These are phyloP conservation scores for Excoecaria agallocha DNA, from an alignment of 345 rosid genomes.

Conservation along the genomic window DNA sequence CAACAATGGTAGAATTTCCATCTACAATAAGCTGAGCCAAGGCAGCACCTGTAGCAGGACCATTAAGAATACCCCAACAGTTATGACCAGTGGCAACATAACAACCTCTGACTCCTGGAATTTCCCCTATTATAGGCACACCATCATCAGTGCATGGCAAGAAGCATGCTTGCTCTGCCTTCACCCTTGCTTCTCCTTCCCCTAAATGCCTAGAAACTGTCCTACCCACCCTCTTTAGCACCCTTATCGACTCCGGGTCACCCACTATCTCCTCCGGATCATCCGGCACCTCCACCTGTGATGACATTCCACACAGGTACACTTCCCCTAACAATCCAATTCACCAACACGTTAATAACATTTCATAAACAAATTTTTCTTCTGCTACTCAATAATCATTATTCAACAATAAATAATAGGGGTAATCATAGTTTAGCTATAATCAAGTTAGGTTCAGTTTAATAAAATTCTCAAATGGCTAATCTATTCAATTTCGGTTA, in stretches of 20 bases:
- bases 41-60: constrained; percentile 86
- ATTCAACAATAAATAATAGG: no score
- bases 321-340: constrained; percentile 61
- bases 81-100: constrained; percentile 81
- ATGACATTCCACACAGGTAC: constrained; percentile 83
- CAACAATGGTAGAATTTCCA: constrained; percentile 56
- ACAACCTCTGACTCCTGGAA: constrained; percentile 66
- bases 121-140: constrained; percentile 69
- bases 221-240: constrained; percentile 70
- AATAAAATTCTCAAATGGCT: no score
- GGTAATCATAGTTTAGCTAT: no score
- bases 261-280: constrained; percentile 61
- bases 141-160: constrained; percentile 77
- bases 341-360: no score
- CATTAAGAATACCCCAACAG: constrained; percentile 94
- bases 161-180: constrained; percentile 90
- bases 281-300: constrained; percentile 70
- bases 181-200: constrained; percentile 55
- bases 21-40: constrained; percentile 76
- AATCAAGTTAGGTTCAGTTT: no score
- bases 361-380: no score
- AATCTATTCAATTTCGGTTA: no score
- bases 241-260: constrained; percentile 59
- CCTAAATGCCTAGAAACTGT: constrained; percentile 67
- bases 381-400: no score